Base-by-base conservation (phyloP, 169 alveolate genomes). In the Plasmodium adleri region DNA sequence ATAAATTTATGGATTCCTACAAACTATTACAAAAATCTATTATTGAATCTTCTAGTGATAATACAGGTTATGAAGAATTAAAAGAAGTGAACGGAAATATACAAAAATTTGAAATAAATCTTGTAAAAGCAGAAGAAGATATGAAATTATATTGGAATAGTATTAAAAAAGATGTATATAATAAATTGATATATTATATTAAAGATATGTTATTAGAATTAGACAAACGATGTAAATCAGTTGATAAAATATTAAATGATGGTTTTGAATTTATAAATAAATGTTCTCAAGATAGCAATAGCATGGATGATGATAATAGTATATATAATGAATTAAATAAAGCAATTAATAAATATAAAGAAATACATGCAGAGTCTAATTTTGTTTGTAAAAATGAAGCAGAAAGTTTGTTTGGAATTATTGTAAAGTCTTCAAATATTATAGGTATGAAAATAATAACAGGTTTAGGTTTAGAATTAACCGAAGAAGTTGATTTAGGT, bases 381-480 rank as follows among this genome's bases (percentile, higher is more conserved):
- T 22, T 24, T n/a, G 50, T 64, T 72, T 50, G 56, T 43, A 72
- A 52, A 24, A 52, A 47, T 54, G 63, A 72, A 59, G 60, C 71
- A 26, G 56, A 72, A 50, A 72, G 32, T 54, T 17, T 60, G 17
- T 72, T 72, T 72, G 85, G 85, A 39, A 72, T 52, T 10, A 72
- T 72, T 39, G 56, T 72, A 24, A 54, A 54, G 56, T 24, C 85
- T 32, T 22, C 85, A 24, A 72, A 72, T 72, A 22, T 72, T 17
- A 72, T 72, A 60, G 85, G 85, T 26, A 72, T 72, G 13, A 72
- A 72, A 72, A 52, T 72, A 72, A 50, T 72, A 26, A 24, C 71
- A 72, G 63, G 22, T 39, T 17, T 54, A 52, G 70, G 68, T 15
- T 24, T 9, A 32, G 85, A 72, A 15, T 50, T 72, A 39, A 72